Conservation (phyloP, 148 eudicot species). For the Cornus suecica region DNA sequence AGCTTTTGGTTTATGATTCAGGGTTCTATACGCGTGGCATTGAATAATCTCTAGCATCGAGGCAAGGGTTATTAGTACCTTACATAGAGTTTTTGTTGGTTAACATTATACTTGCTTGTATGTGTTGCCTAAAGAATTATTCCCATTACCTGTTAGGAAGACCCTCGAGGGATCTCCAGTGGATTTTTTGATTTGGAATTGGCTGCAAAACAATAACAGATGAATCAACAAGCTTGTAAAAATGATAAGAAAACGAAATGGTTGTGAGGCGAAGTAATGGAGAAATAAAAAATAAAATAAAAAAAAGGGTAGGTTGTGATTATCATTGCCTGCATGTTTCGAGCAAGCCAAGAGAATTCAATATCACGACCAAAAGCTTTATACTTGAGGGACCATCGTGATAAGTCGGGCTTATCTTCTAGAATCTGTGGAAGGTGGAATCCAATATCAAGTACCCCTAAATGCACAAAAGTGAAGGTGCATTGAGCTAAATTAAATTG, state of each 20-base stretch:
- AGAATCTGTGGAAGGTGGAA: slow-evolving; percentile 40
- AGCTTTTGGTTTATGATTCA: no score
- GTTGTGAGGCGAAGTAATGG: not conserved
- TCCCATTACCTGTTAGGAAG: slow-evolving; percentile 74
- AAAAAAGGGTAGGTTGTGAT: not conserved
- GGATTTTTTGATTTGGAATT: slow-evolving; percentile 87
- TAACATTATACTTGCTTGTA: not conserved
- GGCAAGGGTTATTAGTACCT: no score
- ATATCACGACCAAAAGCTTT: slow-evolving; percentile 87
- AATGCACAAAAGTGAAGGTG: not conserved
- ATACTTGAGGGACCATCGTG: slow-evolving; percentile 84
- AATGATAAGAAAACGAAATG: not conserved
- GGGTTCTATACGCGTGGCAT: no score
- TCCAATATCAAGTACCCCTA: slow-evolving; percentile 9
- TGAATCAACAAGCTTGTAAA: slow-evolving; percentile 9
- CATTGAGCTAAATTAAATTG: not conserved
- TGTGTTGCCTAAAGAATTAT: not conserved
- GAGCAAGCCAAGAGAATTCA: slow-evolving; percentile 96
- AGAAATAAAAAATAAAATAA: not conserved
- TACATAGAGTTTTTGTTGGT: not conserved
- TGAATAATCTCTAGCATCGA: no score
- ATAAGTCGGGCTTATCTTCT: slow-evolving; percentile 83
- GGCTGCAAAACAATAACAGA: slow-evolving; percentile 49
- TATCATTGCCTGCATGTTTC: slow-evolving; percentile 80
- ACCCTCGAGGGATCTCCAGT: slow-evolving; percentile 95